Base-by-base conservation (phyloP, 2,329 filamentous ascomycete genomes). In the Fusarium mangiferae region DNA sequence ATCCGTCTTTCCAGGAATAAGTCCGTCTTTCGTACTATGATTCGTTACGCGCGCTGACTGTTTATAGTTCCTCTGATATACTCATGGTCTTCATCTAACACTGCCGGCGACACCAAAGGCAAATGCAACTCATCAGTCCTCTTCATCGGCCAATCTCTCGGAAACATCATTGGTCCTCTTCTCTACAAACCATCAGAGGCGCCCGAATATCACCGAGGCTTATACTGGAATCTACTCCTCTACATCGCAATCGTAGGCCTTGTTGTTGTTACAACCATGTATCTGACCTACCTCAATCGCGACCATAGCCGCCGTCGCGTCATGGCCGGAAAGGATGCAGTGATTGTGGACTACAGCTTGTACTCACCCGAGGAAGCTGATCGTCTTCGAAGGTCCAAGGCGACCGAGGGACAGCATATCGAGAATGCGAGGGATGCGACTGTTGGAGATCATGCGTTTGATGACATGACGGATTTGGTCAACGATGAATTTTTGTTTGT, bases 91-190 rank as follows among this genome's bases (percentile, higher is more conserved):
- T 86, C 85, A 1, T 87, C 89, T 57, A 90, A 91, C 71, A 90
- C 90, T 0, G 90, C 85, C 5, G 91, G 90, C 1, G 90, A 92
- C 67, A 93, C 91, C 0, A 93, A 93, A 78, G 87, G 90, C 68
- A 92, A 92, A 77, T 86, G 89, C 5, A 91, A 88, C 0, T 91
- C 90, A 0, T 89, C 84, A 5, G 85, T 90, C 20, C 81, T 92
- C 7, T 90, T 92, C 72, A 84, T 92, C 33, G 90, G 90, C 12
- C 87, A 89, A 73, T 90, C 88, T 57, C 87, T 87, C 3, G 90
- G 90, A 13, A 92, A 92, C 73, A 88, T 92, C 49, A 84, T 92
- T n/a, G 90, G 90, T 0, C 75, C 78, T 2, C 49, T 81, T 1
- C 67, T 80, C 0, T 80, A 76, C 58, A 66, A 62, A 5, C 59